phyloP scores from a whole-genome alignment of 2,329 filamentous ascomycete genomes.

The Fonsecaea monophora region DNA sequence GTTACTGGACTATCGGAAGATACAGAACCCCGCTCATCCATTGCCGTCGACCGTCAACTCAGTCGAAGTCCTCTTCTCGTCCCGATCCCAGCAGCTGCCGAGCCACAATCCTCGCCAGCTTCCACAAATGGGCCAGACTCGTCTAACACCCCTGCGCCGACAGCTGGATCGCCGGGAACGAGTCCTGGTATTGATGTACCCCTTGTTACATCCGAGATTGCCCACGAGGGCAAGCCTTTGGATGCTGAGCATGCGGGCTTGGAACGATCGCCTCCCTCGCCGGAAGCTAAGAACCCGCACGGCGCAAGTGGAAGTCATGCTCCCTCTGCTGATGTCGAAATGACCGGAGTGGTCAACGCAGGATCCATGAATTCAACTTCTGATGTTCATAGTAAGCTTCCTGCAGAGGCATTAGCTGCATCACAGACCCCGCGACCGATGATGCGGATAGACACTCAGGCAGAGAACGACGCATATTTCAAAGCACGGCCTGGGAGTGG shows the following conservation, averaged over 20 bases:
- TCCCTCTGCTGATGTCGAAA: conserved; percentile 24
- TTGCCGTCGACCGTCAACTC: conserved; percentile 3
- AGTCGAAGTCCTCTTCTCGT: conserved; percentile 23
- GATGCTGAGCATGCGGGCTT: conserved; percentile 26
- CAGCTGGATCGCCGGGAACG: conserved; percentile 73
- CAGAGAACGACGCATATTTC: conserved; percentile 32
- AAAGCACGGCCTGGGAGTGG: conserved; percentile 26
- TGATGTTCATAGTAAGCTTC: conserved; percentile 5
- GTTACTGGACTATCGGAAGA: neutral
- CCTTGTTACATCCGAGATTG: conserved; percentile 1
- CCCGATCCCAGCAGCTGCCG: conserved; percentile 30
- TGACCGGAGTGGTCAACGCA: conserved; percentile 15
- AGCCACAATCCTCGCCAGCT: conserved; percentile 57
- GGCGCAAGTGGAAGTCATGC: neutral
- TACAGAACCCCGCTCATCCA: conserved; percentile 1
- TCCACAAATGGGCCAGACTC: conserved; percentile 75
- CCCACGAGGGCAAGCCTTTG: conserved; percentile 24
- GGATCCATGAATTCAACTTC: neutral
- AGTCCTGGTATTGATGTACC: conserved; percentile 71
- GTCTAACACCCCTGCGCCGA: conserved; percentile 72
- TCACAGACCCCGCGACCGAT: conserved; percentile 24
- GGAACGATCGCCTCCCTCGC: conserved; percentile 3
- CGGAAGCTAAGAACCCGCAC: neutral
- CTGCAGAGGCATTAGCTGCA: conserved; percentile 1
- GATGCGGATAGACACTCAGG: conserved; percentile 38